phyloP scores from a whole-genome alignment of 768 basidiomycete genomes.

The Lentinula raphanica region DNA sequence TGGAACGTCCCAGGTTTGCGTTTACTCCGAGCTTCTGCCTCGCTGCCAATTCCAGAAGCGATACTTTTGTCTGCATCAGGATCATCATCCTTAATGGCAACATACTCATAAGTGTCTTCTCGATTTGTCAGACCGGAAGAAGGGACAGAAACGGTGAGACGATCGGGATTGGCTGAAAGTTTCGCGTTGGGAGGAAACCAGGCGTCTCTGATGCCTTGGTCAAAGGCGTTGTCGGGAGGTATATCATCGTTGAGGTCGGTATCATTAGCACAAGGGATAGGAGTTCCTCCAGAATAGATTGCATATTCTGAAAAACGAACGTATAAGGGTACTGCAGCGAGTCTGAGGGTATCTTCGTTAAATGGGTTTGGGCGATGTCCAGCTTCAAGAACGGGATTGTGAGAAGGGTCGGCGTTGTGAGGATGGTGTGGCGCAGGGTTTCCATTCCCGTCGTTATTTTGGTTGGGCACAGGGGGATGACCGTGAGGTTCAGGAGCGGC shows the following conservation, averaged over 20 bases:
- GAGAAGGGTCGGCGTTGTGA: neutral
- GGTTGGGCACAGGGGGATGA: neutral
- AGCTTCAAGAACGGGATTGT: neutral
- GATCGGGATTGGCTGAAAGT: neutral
- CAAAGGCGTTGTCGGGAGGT: neutral
- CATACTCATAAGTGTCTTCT: neutral
- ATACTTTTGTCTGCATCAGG: neutral
- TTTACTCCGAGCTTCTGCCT: neutral
- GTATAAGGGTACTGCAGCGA: conserved; percentile 48
- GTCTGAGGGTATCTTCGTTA: conserved; percentile 26
- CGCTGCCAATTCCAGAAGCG: neutral
- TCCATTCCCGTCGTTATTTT: neutral
- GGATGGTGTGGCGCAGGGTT: neutral
- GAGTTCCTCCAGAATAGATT: neutral
- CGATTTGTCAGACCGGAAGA: neutral
- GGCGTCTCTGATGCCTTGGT: conserved; percentile 5
- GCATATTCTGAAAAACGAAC: conserved; percentile 57
- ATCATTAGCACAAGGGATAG: conserved; percentile 1
- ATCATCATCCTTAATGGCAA: neutral
- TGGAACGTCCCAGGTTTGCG: conserved; percentile 5
- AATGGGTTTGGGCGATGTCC: conserved; percentile 17
- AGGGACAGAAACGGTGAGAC: neutral
- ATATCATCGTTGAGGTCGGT: neutral
- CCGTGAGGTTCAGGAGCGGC: neutral
- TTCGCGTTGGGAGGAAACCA: conserved; percentile 2